Evolutionary conservation across 768 basidiomycete species (phyloP).

Genomic region (Phylloporus rhodoxanthus): DNA sequence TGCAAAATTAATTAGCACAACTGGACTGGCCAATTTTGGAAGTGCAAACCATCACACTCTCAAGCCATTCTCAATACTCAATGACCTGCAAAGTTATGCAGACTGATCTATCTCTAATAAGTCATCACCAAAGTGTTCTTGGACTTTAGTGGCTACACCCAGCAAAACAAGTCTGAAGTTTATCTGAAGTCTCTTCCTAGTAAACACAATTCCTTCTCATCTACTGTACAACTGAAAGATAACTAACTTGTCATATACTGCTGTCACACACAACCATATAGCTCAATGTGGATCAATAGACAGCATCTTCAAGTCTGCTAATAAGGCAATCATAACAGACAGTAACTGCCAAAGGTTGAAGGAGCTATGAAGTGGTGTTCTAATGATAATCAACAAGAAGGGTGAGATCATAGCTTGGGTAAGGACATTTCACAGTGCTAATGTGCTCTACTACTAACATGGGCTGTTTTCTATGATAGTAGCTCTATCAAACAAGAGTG

Average conservation of each 20-base stretch:
- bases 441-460: neutral
- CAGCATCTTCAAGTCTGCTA: slow-evolving; percentile 14
- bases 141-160: neutral
- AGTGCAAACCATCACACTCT: too few species aligned
- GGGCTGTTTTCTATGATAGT: neutral
- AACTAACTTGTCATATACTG: too few species aligned
- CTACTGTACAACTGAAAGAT: neutral
- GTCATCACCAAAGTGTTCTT: neutral
- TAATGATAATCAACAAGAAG: neutral
- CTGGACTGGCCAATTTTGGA: neutral
- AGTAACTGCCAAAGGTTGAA: neutral
- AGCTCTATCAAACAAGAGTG: neutral
- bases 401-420: neutral
- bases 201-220: neutral
- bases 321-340: slow-evolving; percentile 7
- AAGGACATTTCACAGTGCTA: neutral
- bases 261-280: neutral
- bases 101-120: neutral
- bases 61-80: neutral
- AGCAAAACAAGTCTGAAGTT: neutral
- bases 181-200: neutral
- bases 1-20: neutral
- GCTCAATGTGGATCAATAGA: slow-evolving; percentile 7
- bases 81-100: neutral
- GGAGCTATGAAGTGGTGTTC: neutral